Evolutionary conservation across 2,329 filamentous ascomycete genomes (phyloP), one percentile per base, ranked within the genome.

Genomic region (Botrytis pseudocinerea): DNA sequence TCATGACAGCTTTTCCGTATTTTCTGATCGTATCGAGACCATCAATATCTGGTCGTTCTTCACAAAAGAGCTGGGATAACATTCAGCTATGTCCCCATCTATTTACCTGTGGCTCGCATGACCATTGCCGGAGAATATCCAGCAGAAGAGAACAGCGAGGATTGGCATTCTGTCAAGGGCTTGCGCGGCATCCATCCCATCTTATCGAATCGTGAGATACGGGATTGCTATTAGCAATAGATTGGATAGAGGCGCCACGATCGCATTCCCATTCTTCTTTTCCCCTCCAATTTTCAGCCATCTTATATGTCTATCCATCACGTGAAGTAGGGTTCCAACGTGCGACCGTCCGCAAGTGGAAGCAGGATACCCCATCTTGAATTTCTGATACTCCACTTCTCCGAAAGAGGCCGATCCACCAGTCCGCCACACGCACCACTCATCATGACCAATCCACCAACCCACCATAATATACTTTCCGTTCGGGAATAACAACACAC

Each of bases 401-500:
- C 61, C 61, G 61, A 63, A 40, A 40, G 35, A 42, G 38, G n/a
- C 38, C 25, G 61, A 63, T 40, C 61, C 61, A 42, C 60, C 22
- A 61, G 16, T 35, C 57, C 57, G 51, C 51, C 51, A 28, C 57
- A 59, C 57, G 28, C 28, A 28, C 51, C 51, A 28, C 32, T 28
- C 51, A 57, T 28, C 57, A 22, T 61, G 60, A 12, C 38, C 61
- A 42, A 44, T 16, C 40, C 35, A 20, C 32, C 35, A 70, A 28
- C 32, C 51, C 18, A 18, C 42, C 42, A 44, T 18, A 57, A 28
- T 57, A 57, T 18, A 18, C 51, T 28, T 57, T 57, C n/a, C n/a
- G n/a, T 57, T 57, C 70, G 70, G 70, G 62, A 60, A 72, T 72
- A 72, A 72, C 18, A 54, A 48, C 40, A 12, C 10, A 70, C 16